Base-by-base conservation (phyloP, 306 rosid genomes). In the Cucumis sativus region DNA sequence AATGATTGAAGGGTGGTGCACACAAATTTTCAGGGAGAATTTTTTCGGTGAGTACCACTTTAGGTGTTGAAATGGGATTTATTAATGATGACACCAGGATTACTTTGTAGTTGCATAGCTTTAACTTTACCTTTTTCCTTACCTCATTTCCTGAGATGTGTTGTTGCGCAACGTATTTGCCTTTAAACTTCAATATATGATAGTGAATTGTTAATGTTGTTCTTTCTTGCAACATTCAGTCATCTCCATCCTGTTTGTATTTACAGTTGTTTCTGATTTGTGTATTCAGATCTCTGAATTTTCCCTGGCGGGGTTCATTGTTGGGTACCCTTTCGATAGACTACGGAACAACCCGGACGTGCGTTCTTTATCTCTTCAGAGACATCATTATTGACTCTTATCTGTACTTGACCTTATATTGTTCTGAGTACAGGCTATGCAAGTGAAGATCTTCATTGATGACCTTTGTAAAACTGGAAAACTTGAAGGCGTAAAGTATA, bases 231-330 rank as follows among this genome's bases (percentile, higher is more conserved):
- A 69, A 69, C 37, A 5, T 69, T 70, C 75, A 70, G 40, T 23
- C 58, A 43, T 62, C 30, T 45, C 16, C 39, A 49, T 79, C 49
- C 81, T 30, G 12, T 60, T 45, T 59, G 66, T 40, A 67, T 58
- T 72, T 41, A 75, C 79, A 77, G 79, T 67, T 55, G 25, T 62
- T 76, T 51, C 62, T 61, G 75, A 60, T 79, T 60, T 79, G 77
- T 80, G 16, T 81, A 8, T 85, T 87, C 92, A 94, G 98, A 82
- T 87, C 51, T 85, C 92, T 58, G 80, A 84, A 60, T 83, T 86
- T 39, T 89, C 93, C 61, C 65, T 92, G 83, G 84, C 75, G 78
- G 96, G 92, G 30, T 87, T 95, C 62, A 82, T 95, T 74, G 87
- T 95, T 75, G 99, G 99, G 21, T 55, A 61, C 82, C 92, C 97